These are phyloP conservation scores for Apiospora rasikravindrae DNA, from an alignment of 2,329 filamentous ascomycete genomes.

Conservation along the genomic window DNA sequence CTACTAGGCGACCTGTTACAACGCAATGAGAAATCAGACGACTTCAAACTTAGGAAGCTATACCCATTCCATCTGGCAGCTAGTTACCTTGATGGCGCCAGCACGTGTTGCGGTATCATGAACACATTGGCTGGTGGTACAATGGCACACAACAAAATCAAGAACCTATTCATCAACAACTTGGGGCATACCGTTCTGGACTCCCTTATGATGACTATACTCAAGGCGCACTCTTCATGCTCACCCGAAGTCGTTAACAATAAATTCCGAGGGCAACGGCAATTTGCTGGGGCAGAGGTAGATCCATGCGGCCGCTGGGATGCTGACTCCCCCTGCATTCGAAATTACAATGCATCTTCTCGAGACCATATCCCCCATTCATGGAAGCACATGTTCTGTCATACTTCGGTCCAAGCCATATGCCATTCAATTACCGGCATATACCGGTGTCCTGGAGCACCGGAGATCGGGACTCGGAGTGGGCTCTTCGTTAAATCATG, in stretches of 20 bases:
- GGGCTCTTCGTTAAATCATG: constrained; percentile 7
- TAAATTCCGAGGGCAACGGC: background rate
- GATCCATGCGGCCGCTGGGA: background rate
- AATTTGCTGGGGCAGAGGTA: background rate
- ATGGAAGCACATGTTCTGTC: constrained; percentile 17
- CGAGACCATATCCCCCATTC: background rate
- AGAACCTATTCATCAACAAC: background rate
- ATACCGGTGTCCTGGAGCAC: background rate
- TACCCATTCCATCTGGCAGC: constrained; percentile 1
- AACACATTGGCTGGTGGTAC: background rate
- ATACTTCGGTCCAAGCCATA: constrained; percentile 2
- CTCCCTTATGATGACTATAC: constrained; percentile 1
- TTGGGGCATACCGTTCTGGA: constrained; percentile 1
- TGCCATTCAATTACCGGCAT: background rate
- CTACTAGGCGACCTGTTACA: background rate
- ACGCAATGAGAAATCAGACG: background rate
- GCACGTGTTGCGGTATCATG: background rate
- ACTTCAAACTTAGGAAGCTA: background rate
- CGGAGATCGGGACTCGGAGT: background rate
- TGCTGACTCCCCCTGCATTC: background rate
- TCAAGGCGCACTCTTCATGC: background rate
- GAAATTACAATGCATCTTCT: background rate
- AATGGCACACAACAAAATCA: background rate
- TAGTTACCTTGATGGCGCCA: constrained; percentile 13
- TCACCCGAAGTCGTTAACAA: background rate